A percentile compares a stretch with the other conserved stretches of the same genome.
Evolutionary conservation across 495 filamentous ascomycete species (phyloP).

Genomic region (Talaromyces thailandensis): DNA sequence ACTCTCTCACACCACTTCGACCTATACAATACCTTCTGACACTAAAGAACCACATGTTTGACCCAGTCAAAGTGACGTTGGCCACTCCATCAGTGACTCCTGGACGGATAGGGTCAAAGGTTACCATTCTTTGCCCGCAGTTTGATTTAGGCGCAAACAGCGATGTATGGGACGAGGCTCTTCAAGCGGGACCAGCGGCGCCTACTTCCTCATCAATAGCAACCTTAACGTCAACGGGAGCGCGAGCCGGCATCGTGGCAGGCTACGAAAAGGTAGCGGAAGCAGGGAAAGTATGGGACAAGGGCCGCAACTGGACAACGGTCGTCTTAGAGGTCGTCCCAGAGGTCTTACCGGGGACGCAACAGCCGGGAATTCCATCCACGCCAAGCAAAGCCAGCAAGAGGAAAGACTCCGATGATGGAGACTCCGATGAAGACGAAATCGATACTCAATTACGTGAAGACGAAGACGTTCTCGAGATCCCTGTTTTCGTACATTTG

Average conservation of each 20-base stretch:
- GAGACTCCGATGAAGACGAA: conserved; percentile 18
- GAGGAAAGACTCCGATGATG: conserved; percentile 1
- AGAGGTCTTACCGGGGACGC: conserved; percentile 35
- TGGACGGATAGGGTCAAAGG: conserved; percentile 63
- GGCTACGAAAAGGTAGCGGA: conserved; percentile 57
- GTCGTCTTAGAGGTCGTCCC: conserved; percentile 88
- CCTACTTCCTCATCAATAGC: conserved; percentile 18
- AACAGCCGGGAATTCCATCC: background rate
- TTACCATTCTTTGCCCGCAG: conserved; percentile 88
- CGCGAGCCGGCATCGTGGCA: conserved; percentile 16
- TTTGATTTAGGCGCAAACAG: conserved; percentile 94
- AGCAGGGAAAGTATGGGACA: conserved; percentile 91
- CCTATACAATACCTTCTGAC: conserved; percentile 80
- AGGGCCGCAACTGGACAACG: conserved; percentile 88
- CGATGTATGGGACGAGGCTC: conserved; percentile 91
- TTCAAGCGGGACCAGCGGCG: conserved; percentile 38
- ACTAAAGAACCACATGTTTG: conserved; percentile 89
- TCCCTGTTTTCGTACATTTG: conserved; percentile 84
- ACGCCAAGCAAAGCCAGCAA: background rate
- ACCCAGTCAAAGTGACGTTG: conserved; percentile 75
- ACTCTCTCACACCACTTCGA: conserved; percentile 51
- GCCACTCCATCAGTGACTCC: conserved; percentile 77
- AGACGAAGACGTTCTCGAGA: conserved; percentile 87
- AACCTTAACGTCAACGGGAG: conserved; percentile 14
- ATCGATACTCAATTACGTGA: conserved; percentile 37